Percentiles rank a stretch among this genome's conserved stretches.
Conservation (phyloP, 163 green algal species). For the Trebouxiophyceae sp. region DNA sequence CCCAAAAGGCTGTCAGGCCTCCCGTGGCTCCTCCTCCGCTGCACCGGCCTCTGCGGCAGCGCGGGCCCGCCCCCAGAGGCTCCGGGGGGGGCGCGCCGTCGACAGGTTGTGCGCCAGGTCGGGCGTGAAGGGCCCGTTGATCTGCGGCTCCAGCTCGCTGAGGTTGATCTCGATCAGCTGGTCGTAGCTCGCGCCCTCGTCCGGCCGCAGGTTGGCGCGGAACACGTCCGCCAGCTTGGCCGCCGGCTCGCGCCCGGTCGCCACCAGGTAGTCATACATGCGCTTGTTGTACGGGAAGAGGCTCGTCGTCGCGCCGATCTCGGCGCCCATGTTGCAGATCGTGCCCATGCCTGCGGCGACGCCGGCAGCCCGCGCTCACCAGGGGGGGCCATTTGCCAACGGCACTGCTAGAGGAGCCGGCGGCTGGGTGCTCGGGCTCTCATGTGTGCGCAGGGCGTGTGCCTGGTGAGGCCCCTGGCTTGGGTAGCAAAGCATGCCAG, state of each 20-base stretch:
- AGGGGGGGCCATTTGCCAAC: no score
- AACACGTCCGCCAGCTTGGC: slow-evolving; percentile 44
- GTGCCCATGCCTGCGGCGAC: slow-evolving; percentile 85
- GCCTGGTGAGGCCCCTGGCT: no score
- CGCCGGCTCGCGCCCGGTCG: slow-evolving; percentile 61
- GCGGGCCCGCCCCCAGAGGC: not conserved
- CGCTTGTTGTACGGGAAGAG: slow-evolving; percentile 93
- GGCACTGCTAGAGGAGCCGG: no score
- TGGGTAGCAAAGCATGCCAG: no score
- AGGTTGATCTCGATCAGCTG: slow-evolving; percentile 93
- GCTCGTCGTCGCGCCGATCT: slow-evolving; percentile 94
- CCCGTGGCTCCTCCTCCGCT: no score
- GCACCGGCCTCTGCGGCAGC: no score
- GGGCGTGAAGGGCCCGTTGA: slow-evolving; percentile 94
- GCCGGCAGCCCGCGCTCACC: no score
- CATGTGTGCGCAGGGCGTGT: no score
- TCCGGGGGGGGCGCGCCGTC: slow-evolving; percentile 21
- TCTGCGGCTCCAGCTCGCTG: slow-evolving; percentile 73
- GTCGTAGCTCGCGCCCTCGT: slow-evolving; percentile 81
- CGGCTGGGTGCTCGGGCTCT: no score
- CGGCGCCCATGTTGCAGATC: slow-evolving; percentile 98
- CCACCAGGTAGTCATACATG: slow-evolving; percentile 89
- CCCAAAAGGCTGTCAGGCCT: no score
- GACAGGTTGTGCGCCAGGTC: slow-evolving; percentile 81
- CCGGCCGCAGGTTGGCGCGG: slow-evolving; percentile 66